Evolutionary conservation across 768 basidiomycete species (phyloP).

Genomic region (Leccinum uliginosum): DNA sequence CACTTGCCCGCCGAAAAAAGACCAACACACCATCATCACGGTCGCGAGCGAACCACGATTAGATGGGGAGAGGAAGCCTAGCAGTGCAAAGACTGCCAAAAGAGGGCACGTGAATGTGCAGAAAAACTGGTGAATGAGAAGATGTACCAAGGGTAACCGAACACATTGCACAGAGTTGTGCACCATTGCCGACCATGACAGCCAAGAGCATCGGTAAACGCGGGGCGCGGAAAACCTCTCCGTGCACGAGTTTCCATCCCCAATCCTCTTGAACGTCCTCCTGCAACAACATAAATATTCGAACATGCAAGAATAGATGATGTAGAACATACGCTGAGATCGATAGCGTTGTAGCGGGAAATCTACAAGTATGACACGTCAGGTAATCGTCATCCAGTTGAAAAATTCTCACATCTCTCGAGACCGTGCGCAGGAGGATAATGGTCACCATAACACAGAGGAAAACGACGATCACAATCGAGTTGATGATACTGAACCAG

Average conservation of each 20-base stretch:
- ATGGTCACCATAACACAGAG: conserved; percentile 91
- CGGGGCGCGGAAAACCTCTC: conserved; percentile 91
- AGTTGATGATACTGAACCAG: conserved; percentile 95
- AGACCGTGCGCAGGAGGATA: conserved; percentile 81
- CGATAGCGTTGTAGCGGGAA: conserved; percentile 87
- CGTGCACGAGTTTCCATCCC: conserved; percentile 98
- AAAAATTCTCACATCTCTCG: conserved; percentile 65
- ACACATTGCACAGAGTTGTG: conserved; percentile 68
- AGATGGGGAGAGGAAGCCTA: conserved; percentile 93
- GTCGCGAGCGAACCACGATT: conserved; percentile 94
- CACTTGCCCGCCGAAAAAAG: conserved; percentile 78
- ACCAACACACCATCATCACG: conserved; percentile 66
- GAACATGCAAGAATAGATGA: not conserved
- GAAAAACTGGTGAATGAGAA: not conserved
- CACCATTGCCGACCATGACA: conserved; percentile 79
- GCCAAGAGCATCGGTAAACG: conserved; percentile 72
- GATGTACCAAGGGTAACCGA: conserved; percentile 73
- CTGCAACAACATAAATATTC: conserved; percentile 32
- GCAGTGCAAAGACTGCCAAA: conserved; percentile 73
- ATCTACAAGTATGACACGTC: conserved; percentile 8
- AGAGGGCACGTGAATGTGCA: conserved; percentile 1
- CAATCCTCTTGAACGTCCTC: conserved; percentile 97
- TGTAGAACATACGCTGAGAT: conserved; percentile 64
- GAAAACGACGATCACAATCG: conserved; percentile 86
- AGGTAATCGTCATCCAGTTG: not conserved